A percentile compares a stretch with the other conserved stretches of the same genome.
phyloP scores from a whole-genome alignment of 768 basidiomycete genomes.

The Kwoniella shandongensis region DNA sequence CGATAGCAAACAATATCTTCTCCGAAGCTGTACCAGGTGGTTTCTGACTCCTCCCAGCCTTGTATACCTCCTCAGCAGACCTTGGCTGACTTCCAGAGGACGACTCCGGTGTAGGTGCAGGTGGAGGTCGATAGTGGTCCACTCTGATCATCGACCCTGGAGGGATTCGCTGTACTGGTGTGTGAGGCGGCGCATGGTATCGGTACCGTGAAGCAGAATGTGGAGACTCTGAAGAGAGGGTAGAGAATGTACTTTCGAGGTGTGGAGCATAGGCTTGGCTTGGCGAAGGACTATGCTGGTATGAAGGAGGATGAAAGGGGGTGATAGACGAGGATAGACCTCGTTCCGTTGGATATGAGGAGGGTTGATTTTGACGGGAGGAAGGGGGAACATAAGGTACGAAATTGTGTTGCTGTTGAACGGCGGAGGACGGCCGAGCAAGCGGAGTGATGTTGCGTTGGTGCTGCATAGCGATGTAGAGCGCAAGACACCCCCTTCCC shows the following conservation, averaged over 20 bases:
- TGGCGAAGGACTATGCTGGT: neutral
- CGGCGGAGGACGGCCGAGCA: too few species aligned
- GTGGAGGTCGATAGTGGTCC: neutral
- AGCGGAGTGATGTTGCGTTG: too few species aligned
- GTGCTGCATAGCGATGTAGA: too few species aligned
- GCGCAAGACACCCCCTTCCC: too few species aligned
- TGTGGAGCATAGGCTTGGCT: too few species aligned
- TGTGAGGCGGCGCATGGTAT: neutral
- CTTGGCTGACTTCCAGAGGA: neutral
- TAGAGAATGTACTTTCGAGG: too few species aligned
- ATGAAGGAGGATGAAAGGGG: neutral
- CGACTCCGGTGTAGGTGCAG: neutral
- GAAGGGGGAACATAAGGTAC: neutral
- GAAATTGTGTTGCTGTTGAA: too few species aligned
- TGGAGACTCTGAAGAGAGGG: too few species aligned
- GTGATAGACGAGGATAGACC: too few species aligned
- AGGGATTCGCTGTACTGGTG: neutral
- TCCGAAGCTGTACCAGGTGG: constrained; percentile 1
- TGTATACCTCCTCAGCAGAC: constrained; percentile 8
- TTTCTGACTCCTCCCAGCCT: neutral
- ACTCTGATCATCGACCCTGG: neutral
- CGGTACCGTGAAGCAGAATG: too few species aligned
- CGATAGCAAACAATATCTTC: constrained; percentile 1
- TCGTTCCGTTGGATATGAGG: neutral
- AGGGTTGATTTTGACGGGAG: neutral